A percentile compares a stretch with the other conserved stretches of the same genome.
Conservation (phyloP, 495 filamentous ascomycete species). For the Parmelia sp. region DNA sequence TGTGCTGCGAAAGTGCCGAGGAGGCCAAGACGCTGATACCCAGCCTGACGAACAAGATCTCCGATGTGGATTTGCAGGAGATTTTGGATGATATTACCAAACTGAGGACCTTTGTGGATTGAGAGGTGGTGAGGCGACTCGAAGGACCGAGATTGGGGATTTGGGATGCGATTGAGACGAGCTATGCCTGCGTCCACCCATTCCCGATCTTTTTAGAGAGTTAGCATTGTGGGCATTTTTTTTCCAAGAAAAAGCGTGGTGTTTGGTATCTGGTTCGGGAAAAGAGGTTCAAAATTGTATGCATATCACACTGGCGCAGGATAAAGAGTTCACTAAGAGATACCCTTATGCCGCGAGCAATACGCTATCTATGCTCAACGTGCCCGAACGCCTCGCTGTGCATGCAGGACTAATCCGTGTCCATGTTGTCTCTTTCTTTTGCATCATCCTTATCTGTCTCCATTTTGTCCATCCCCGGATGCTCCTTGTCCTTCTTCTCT, state of each 20-base stretch:
- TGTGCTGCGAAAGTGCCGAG: slow-evolving; percentile 86
- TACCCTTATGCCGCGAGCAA: background rate
- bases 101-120: slow-evolving; percentile 54
- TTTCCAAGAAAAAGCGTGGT: background rate
- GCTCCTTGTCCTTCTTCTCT: slow-evolving; percentile 57
- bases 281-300: background rate
- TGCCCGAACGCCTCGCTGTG: slow-evolving; percentile 24
- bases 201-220: too few relatives aligned
- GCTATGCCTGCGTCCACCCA: too few relatives aligned
- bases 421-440: slow-evolving; percentile 80
- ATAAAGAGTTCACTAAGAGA: background rate
- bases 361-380: slow-evolving; percentile 16
- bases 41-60: slow-evolving; percentile 78
- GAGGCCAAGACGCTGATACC: slow-evolving; percentile 96
- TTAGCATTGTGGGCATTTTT: background rate
- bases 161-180: background rate
- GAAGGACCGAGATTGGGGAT: background rate
- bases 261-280: background rate
- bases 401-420: slow-evolving; percentile 52
- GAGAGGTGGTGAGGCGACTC: slow-evolving; percentile 8
- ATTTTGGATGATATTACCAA: slow-evolving; percentile 85
- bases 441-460: slow-evolving; percentile 53
- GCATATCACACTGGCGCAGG: background rate
- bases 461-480: slow-evolving; percentile 46
- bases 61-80: slow-evolving; percentile 78